Base-by-base conservation (phyloP, 352 stramenopile species). In the Phytophthora colocasiae region DNA sequence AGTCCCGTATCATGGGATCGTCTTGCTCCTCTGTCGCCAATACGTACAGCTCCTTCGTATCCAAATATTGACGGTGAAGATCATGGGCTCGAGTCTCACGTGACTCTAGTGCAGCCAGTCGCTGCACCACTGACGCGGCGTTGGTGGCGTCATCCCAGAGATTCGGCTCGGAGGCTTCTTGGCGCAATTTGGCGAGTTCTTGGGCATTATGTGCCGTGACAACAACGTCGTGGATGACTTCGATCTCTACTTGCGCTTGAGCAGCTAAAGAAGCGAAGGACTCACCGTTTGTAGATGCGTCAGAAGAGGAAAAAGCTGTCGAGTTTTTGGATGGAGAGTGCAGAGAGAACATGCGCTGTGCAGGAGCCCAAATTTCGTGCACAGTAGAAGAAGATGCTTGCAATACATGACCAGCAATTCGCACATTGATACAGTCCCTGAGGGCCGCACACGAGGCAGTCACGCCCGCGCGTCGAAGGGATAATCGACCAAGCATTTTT, bases 21-120 rank as follows among this genome's bases (percentile, higher is more conserved):
- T 95, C 83, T 4, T 73, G 32, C 36, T 95, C 86, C n/a, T 92
- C 83, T 8, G 63, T 76, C 2, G 86, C 82, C 29, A 95, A 50
- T 7, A 64, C 61, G 55, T 79, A 87, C 9, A 92, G 62, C 46
- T 83, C 83, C 55, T 89, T 90, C 26, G 78, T 81, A 40, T 95
- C 86, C 9, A 89, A 64, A 41, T 91, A 90, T 6, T 63, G 64
- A 5, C 64, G 38, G 15, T 78, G 71, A 34, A 91, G 47, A 7
- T 89, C 71, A 11, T 58, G 34, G 1, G 81, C 57, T 17, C 71
- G 71, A 15, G 60, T 71, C 34, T 83, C 72, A 2, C 79, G 77
- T 0, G 82, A 71, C 54, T 93, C 84, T 22, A 95, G 60, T 1
- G 63, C 71, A 17, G 72, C 77, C 7, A 95, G 53, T 48, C 89